These are phyloP conservation scores for Lodderomyces margitis DNA, from an alignment of 1,139 yeast species.

Conservation along the genomic window DNA sequence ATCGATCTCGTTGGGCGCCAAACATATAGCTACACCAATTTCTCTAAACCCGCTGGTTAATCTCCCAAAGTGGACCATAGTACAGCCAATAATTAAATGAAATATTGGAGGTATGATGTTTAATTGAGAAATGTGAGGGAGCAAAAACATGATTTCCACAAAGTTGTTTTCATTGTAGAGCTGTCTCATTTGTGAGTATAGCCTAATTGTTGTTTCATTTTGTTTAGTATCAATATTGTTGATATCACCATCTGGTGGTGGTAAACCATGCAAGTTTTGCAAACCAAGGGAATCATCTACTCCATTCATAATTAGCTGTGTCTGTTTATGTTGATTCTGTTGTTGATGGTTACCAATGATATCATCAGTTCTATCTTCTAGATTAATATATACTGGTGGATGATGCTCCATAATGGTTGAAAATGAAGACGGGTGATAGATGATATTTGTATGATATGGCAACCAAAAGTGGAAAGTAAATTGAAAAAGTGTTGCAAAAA, in stretches of 20 bases:
- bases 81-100: constrained; percentile 12
- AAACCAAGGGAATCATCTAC: no score
- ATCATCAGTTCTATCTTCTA: not conserved
- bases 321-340: not conserved
- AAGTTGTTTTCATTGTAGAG: constrained; percentile 10
- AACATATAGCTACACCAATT: constrained; percentile 11
- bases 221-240: not conserved
- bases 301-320: not conserved
- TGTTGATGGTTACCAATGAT: not conserved
- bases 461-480: no score
- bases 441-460: not conserved
- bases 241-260: no score
- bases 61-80: constrained; percentile 12
- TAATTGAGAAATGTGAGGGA: constrained; percentile 10
- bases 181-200: constrained; percentile 5
- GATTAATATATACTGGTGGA: not conserved
- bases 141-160: constrained; percentile 9
- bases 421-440: no score
- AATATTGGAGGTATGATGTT: constrained; percentile 9
- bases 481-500: not conserved
- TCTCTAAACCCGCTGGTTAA: constrained; percentile 12
- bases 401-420: not conserved
- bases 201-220: not conserved
- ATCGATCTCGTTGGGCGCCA: constrained; percentile 7
- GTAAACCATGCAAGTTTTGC: no score